Evolutionary conservation across 768 basidiomycete genomes (phyloP).

Genomic region (Russula dissimulans): DNA sequence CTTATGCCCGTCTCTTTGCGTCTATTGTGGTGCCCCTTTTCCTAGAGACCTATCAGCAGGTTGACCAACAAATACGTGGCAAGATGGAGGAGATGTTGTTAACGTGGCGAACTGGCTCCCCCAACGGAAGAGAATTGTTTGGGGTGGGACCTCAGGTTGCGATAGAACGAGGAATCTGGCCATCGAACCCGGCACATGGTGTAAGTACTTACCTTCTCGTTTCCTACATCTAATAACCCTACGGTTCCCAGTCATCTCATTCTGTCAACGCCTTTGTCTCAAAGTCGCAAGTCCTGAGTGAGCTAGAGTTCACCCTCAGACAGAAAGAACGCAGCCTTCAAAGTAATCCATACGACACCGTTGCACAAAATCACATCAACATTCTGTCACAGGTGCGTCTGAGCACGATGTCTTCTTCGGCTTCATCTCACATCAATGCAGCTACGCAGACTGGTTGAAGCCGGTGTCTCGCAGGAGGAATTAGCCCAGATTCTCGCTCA

Average conservation of each 20-base stretch:
- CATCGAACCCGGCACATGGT: conserved; percentile 31
- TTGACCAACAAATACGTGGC: conserved; percentile 73
- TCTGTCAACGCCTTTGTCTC: conserved; percentile 44
- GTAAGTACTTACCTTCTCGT: conserved; percentile 27
- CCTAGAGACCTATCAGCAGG: conserved; percentile 77
- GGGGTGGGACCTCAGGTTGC: conserved; percentile 68
- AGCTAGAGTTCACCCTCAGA: conserved; percentile 72
- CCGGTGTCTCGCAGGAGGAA: conserved; percentile 73
- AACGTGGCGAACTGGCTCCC: conserved; percentile 88
- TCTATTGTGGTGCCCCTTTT: conserved; percentile 77
- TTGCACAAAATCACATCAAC: conserved; percentile 60
- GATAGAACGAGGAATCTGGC: conserved; percentile 83
- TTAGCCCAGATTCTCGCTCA: conserved; percentile 67
- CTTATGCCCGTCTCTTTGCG: conserved; percentile 81
- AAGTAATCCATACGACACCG: conserved; percentile 61
- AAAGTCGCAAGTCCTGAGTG: conserved; percentile 71
- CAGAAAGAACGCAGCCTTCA: conserved; percentile 72
- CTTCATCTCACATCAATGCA: conserved; percentile 24
- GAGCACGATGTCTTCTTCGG: not conserved
- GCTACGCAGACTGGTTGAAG: conserved; percentile 66
- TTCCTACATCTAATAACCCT: not conserved
- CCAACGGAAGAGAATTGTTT: conserved; percentile 75
- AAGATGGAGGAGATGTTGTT: conserved; percentile 98
- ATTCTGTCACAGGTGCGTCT: conserved; percentile 70
- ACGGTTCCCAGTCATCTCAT: conserved; percentile 22